Base-by-base conservation (phyloP, 2,329 filamentous ascomycete genomes). In the Parascedosporium putredinis region DNA sequence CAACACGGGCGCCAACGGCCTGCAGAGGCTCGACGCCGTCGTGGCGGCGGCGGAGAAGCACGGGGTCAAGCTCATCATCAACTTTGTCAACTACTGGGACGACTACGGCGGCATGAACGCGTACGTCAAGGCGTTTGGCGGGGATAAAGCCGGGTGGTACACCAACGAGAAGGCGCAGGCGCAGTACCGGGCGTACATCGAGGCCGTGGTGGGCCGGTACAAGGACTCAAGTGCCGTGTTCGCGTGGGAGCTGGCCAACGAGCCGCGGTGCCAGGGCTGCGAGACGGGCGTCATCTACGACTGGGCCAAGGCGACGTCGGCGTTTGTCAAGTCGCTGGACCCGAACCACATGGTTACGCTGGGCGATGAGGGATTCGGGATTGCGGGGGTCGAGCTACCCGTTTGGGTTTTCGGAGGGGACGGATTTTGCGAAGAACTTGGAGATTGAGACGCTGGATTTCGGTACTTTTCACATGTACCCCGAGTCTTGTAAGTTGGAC, bases 61-160 rank as follows among this genome's bases (percentile, higher is more conserved):
- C 50, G 76, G 74, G 4, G 70, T 84, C 56, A 82, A 82, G 60
- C 65, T 84, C 12, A 80, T 84, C 54, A 74, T 81, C 59, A 75
- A 78, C 55, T 79, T 83, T 31, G 77, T 84, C 43, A 85, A 85
- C 63, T 81, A 84, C 63, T 85, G 81, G 79, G 67, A 67, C 38
- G 81, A 84, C 57, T 83, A 81, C 27, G 82, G 81, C 16, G 81
- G 82, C 27, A 84, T 84, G 59, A 67, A 68, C 12, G 76, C 78
- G 8, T 84, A 84, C 58, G 71, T 73, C 38, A 68, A 63, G 6
- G 76, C 74, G 6, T 83, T 79, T 54, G 79, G 78, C 25, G 76
- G 75, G 22, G 64, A 59, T 50, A 67, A 75, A 50, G 67, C 67
- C 12, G 65, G 66, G 5, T 85, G 79, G 72, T 85, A 81, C 63